Conservation (phyloP, 768 basidiomycete species). For the Termitomyces sp. region DNA sequence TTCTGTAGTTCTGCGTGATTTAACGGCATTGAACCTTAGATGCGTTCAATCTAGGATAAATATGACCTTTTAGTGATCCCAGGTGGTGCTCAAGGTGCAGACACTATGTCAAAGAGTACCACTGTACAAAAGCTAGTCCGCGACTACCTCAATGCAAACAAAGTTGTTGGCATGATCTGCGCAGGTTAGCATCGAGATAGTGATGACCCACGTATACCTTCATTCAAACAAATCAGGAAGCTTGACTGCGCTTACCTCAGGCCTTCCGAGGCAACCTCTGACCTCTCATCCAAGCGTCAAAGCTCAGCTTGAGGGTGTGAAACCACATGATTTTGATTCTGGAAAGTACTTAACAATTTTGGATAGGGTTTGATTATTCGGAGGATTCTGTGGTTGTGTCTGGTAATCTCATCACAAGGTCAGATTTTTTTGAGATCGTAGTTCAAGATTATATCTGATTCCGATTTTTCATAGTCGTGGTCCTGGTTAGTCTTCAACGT, state of each 20-base stretch:
- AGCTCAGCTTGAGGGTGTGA: slow-evolving; percentile 49
- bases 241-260: slow-evolving; percentile 58
- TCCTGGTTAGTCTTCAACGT: slow-evolving; percentile 43
- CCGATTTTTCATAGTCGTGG: slow-evolving; percentile 46
- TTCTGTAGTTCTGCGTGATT: neutral
- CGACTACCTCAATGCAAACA: slow-evolving; percentile 46
- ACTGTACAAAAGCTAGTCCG: slow-evolving; percentile 61
- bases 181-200: slow-evolving; percentile 48
- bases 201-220: neutral
- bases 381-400: slow-evolving; percentile 74
- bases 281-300: slow-evolving; percentile 80
- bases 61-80: slow-evolving; percentile 73
- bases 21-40: neutral
- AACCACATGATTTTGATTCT: neutral
- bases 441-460: neutral
- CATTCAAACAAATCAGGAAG: slow-evolving; percentile 42
- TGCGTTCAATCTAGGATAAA: slow-evolving; percentile 37
- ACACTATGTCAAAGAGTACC: slow-evolving; percentile 56
- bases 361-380: slow-evolving; percentile 63
- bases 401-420: slow-evolving; percentile 76
- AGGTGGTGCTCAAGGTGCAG: slow-evolving; percentile 74
- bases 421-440: neutral
- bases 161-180: slow-evolving; percentile 80
- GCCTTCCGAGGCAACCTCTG: slow-evolving; percentile 55
- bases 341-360: neutral